A percentile compares a stretch with the other conserved stretches of the same genome.
Conservation (phyloP, 805 yeast species). For the Teunomyces kruisii region DNA sequence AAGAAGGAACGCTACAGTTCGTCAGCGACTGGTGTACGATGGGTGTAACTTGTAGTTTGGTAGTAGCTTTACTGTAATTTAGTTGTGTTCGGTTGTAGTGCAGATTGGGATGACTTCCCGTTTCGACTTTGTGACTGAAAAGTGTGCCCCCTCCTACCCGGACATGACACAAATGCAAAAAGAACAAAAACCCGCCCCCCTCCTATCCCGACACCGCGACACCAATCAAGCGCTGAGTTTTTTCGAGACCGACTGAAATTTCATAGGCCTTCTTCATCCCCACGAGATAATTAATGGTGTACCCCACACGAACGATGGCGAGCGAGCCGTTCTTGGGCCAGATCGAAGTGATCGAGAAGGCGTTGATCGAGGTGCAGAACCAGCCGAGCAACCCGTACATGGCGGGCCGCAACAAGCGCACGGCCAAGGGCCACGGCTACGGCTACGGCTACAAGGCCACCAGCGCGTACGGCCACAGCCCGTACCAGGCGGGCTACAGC, state of each 20-base stretch:
- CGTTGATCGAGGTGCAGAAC: constrained; percentile 31
- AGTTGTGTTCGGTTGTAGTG: no score
- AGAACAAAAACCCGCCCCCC: neutral
- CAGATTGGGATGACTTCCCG: no score
- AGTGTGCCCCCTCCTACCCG: no score
- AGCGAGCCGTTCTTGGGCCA: constrained; percentile 36
- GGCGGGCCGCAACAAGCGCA: neutral
- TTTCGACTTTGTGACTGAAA: no score
- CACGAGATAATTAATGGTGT: neutral
- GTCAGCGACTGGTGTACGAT: no score
- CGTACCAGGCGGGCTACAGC: neutral
- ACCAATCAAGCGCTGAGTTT: neutral
- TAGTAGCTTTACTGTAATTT: no score
- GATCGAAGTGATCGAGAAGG: constrained; percentile 30
- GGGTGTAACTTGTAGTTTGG: no score
- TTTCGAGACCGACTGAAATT: neutral
- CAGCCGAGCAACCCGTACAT: constrained; percentile 24
- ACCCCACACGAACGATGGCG: constrained; percentile 25
- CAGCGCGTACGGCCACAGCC: neutral
- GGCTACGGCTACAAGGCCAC: neutral
- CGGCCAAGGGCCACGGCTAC: neutral
- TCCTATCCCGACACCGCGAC: neutral
- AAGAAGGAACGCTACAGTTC: no score
- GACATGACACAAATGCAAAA: neutral
- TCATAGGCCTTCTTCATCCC: neutral